Base-by-base conservation (phyloP, 2,329 filamentous ascomycete genomes). In the Xylaria sp. region DNA sequence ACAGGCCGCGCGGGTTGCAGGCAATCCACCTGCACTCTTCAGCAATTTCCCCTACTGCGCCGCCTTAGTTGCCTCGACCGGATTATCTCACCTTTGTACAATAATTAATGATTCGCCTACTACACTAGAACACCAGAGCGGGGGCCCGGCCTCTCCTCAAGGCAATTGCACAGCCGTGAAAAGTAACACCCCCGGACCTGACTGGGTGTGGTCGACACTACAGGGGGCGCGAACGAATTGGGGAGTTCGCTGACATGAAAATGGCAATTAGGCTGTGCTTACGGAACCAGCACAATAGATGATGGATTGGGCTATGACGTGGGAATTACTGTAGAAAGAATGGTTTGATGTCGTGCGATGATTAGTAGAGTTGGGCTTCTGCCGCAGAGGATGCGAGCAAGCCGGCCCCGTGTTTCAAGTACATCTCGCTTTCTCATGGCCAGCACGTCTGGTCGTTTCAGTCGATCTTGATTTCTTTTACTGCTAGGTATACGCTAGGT, bases 321-420 rank as follows among this genome's bases (percentile, higher is more conserved):
- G 18, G 23, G 3, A 21, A 21, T 18, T 23, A 21, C 18, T 2
- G 21, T 37, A 23, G 10, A 48, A 27, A 18, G 25, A 23, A 27
- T 63, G 13, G 59, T 37, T 58, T 48, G 44, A 10, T 16, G 21
- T 29, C 27, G 54, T 60, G 60, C 37, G 27, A 48, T 44, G 16
- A n/a, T 18, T 18, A 44, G 18, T 60, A 48, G 25, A 35, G 29
- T 21, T 67, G 21, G 50, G 27, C 35, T 47, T 47, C 32, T 44
- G 35, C 54, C 13, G 29, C 44, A 21, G 18, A 37, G 47, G 59
- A 62, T 47, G 10, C 21, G 65, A 60, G n/a, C 44, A 27, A 27
- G 23, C 25, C 29, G 40, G 10, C 60, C 25, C 60, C 65, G 47
- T 68, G 65, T 68, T 68, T 68, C 65, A 64, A 35, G 50, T 64